These are phyloP conservation scores for Histomonas meleagridis DNA, from an alignment of 208 protist species.

Conservation along the genomic window DNA sequence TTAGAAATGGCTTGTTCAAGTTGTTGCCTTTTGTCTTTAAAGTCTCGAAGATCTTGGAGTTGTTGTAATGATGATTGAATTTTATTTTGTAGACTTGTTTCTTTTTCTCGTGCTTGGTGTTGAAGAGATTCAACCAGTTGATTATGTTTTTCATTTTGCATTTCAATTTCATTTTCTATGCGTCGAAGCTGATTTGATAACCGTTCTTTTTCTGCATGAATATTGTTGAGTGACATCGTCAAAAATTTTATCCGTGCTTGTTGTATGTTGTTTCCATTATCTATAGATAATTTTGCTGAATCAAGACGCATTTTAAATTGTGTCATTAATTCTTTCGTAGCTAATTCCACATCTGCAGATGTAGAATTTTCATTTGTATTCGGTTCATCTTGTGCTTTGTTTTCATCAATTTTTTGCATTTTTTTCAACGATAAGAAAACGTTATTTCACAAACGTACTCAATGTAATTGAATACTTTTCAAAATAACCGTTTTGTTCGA, in stretches of 20 bases:
- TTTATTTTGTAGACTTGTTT: not conserved
- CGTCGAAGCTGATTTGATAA: not conserved
- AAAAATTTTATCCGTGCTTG: not conserved
- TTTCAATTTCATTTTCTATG: not conserved
- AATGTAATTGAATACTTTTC: too few species aligned
- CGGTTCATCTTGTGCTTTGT: too few species aligned
- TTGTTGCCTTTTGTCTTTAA: conserved; percentile 12
- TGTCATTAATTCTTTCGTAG: too few species aligned
- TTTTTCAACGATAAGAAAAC: too few species aligned
- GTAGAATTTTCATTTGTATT: too few species aligned
- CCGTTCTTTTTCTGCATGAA: not conserved
- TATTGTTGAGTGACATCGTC: not conserved
- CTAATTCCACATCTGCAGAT: too few species aligned
- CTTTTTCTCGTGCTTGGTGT: not conserved
- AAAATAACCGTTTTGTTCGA: too few species aligned
- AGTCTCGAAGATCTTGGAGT: not conserved
- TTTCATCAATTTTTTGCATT: too few species aligned
- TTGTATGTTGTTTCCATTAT: not conserved
- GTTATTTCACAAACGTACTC: too few species aligned
- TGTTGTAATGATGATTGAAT: not conserved
- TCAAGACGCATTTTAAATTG: conserved; percentile 7
- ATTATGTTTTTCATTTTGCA: conserved; percentile 14
- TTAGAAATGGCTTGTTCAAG: not conserved
- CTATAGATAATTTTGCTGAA: not conserved
- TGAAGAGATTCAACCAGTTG: not conserved